Percentiles rank a stretch among this genome's conserved stretches.
Conservation (phyloP, 1,284 basidiomycete genomes). For the Pterula multifida region DNA sequence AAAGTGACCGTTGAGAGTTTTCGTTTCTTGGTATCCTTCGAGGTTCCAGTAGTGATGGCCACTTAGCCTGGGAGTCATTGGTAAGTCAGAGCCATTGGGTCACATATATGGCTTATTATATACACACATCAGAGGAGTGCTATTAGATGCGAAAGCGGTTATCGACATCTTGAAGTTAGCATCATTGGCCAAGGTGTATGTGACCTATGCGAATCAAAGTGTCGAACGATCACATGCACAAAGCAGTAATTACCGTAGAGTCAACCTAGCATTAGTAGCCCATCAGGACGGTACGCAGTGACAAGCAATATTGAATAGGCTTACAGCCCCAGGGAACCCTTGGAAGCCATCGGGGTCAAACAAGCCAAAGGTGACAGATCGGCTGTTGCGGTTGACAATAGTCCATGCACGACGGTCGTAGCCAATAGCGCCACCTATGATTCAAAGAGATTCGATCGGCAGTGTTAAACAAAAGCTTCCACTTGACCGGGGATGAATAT, state of each 20-base stretch:
- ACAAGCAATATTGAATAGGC: too few relatives aligned
- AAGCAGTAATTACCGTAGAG: slow-evolving; percentile 20
- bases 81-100: not conserved
- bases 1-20: slow-evolving; percentile 28
- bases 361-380: slow-evolving; percentile 26
- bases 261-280: too few relatives aligned
- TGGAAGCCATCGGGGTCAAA: slow-evolving; percentile 29
- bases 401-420: slow-evolving; percentile 30
- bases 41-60: slow-evolving; percentile 35
- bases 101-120: not conserved
- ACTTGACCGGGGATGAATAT: not conserved
- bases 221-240: not conserved
- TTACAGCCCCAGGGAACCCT: slow-evolving; percentile 33
- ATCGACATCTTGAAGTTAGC: not conserved
- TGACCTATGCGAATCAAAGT: not conserved
- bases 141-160: not conserved
- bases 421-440: slow-evolving; percentile 26
- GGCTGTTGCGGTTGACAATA: slow-evolving; percentile 16
- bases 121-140: not conserved
- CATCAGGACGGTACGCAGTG: too few relatives aligned
- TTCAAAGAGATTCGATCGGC: not conserved
- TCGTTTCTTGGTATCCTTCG: slow-evolving; percentile 30
- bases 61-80: not conserved
- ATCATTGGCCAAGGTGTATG: not conserved
- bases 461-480: not conserved